phyloP scores from a whole-genome alignment of 2,329 filamentous ascomycete genomes.

The Penicillium brevicompactum region DNA sequence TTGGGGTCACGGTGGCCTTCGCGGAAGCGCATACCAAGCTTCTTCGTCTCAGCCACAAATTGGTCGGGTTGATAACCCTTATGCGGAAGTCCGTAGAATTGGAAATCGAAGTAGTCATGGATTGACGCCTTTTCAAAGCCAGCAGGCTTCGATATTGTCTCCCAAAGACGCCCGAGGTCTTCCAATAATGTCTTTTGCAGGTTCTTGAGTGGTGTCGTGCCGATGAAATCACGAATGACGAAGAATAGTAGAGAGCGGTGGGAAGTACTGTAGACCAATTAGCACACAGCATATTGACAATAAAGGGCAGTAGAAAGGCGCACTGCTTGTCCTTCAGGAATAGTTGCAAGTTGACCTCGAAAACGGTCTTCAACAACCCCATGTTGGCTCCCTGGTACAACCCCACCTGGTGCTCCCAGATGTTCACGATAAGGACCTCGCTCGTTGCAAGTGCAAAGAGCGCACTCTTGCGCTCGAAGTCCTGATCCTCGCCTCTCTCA shows the following conservation, averaged over 20 bases:
- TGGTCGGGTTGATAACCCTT: constrained; percentile 95
- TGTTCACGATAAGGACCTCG: constrained; percentile 97
- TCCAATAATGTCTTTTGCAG: constrained; percentile 87
- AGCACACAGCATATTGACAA: constrained; percentile 11
- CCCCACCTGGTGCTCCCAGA: constrained; percentile 98
- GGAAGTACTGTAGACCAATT: constrained; percentile 62
- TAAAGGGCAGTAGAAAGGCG: constrained; percentile 28
- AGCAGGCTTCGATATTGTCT: constrained; percentile 84
- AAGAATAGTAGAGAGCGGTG: constrained; percentile 95
- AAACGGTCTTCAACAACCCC: constrained; percentile 97
- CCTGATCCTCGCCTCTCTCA: constrained; percentile 95
- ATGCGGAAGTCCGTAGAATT: constrained; percentile 91
- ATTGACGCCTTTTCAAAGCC: constrained; percentile 88
- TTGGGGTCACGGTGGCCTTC: constrained; percentile 75
- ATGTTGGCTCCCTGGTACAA: constrained; percentile 98
- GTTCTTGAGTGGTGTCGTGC: constrained; percentile 85
- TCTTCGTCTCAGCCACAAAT: constrained; percentile 78
- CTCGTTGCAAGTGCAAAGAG: constrained; percentile 96
- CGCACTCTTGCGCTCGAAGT: constrained; percentile 98
- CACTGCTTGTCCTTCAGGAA: constrained; percentile 95
- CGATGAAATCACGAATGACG: constrained; percentile 95
- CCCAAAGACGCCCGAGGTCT: constrained; percentile 90
- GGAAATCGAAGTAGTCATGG: constrained; percentile 98
- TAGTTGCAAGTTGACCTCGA: constrained; percentile 95
- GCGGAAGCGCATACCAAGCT: constrained; percentile 78